These are phyloP conservation scores for Atractiella rhizophila DNA, from an alignment of 768 basidiomycete genomes.

Conservation along the genomic window DNA sequence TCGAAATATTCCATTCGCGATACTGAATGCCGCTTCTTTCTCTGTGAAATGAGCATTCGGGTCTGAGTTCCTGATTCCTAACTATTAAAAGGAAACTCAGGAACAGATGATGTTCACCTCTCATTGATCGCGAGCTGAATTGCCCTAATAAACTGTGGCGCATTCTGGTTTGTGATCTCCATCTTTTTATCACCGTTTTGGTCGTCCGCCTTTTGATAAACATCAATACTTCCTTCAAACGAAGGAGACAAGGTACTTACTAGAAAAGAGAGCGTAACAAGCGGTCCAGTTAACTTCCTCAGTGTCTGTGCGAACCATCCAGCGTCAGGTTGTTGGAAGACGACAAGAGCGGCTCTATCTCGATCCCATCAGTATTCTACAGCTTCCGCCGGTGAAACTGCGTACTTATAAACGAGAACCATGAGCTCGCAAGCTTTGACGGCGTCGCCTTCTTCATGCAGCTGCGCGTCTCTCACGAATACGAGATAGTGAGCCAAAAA, in stretches of 20 bases:
- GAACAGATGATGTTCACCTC: constrained; percentile 4
- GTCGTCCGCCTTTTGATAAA: constrained; percentile 9
- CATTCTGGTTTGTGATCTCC: constrained; percentile 9
- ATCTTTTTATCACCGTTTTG: constrained; percentile 7
- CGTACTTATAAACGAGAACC: constrained; percentile 13
- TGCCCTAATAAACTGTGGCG: constrained; percentile 7
- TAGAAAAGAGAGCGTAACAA: constrained; percentile 6
- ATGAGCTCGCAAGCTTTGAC: constrained; percentile 5
- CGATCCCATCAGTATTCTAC: neutral
- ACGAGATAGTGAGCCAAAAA: constrained; percentile 12
- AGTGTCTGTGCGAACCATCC: constrained; percentile 15
- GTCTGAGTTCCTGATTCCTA: too few relatives aligned
- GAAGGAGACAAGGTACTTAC: constrained; percentile 1
- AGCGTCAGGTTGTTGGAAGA: constrained; percentile 9
- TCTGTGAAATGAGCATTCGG: too few relatives aligned
- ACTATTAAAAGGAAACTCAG: constrained; percentile 6
- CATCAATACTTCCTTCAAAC: neutral
- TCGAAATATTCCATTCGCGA: constrained; percentile 15
- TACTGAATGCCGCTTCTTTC: constrained; percentile 13
- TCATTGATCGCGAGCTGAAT: constrained; percentile 13
- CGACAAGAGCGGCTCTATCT: constrained; percentile 4
- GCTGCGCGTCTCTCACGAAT: constrained; percentile 8
- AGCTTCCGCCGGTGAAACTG: neutral
- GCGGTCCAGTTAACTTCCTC: constrained; percentile 3
- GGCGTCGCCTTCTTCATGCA: neutral